Conservation (phyloP, 1,284 basidiomycete species). For the Tilletia caries region DNA sequence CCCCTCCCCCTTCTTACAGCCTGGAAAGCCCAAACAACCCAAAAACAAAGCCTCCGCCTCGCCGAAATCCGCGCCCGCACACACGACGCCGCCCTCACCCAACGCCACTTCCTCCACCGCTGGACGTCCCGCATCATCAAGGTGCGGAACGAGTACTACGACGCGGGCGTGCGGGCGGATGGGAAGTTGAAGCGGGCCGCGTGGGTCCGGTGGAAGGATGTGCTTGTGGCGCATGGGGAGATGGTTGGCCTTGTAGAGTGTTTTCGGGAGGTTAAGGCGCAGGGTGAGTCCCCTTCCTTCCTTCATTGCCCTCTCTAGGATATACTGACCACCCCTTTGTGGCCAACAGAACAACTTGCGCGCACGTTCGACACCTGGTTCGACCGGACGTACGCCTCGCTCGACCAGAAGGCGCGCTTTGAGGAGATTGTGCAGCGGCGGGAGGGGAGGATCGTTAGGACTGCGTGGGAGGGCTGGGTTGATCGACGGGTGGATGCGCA, state of each 20-base stretch:
- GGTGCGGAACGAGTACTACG: not conserved
- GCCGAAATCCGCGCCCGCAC: slow-evolving; percentile 1
- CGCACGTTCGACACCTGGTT: not conserved
- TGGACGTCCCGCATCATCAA: not conserved
- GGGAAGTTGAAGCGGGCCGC: not conserved
- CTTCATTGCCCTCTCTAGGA: not conserved
- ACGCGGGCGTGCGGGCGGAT: not conserved
- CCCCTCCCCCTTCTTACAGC: not conserved
- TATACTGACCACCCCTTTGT: not conserved
- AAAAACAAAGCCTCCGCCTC: not conserved
- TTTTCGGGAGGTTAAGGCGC: slow-evolving; percentile 2
- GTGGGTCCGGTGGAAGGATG: not conserved
- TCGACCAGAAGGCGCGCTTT: not conserved
- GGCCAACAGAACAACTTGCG: not conserved
- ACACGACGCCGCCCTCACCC: not conserved
- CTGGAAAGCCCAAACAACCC: not conserved
- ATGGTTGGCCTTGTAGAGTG: not conserved
- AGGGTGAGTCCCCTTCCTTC: not conserved
- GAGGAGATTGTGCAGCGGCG: not conserved
- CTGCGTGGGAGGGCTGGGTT: not conserved
- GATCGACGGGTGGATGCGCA: not conserved
- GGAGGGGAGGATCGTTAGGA: not conserved
- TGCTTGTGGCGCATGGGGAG: not conserved
- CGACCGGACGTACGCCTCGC: not conserved
- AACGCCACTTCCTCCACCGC: not conserved